Evolutionary conservation across 306 rosid species (phyloP).

Genomic region (Oxytropis ochrocephala): DNA sequence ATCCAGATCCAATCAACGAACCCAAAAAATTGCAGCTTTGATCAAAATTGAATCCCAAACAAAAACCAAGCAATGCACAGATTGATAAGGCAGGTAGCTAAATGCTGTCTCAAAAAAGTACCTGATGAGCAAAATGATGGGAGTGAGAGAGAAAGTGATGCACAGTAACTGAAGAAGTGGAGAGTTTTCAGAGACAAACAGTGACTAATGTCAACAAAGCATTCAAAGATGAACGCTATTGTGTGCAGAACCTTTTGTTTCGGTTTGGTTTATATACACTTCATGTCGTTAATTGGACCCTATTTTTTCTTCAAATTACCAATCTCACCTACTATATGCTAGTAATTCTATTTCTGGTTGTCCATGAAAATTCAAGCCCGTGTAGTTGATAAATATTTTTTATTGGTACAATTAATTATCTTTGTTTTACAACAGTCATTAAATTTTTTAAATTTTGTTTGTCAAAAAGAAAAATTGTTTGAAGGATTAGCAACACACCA

Average conservation of each 20-base stretch:
- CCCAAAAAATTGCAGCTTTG: not conserved
- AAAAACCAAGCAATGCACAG: slow-evolving; percentile 30
- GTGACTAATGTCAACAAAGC: not conserved
- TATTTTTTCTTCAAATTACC: slow-evolving; percentile 12
- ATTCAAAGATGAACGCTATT: not conserved
- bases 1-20: slow-evolving; percentile 34
- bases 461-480: too few relatives aligned
- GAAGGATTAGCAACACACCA: too few relatives aligned
- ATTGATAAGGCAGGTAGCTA: not conserved
- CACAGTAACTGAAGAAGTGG: not conserved
- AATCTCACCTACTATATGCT: too few relatives aligned
- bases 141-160: not conserved
- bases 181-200: not conserved
- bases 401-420: too few relatives aligned
- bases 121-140: slow-evolving; percentile 25
- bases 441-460: too few relatives aligned
- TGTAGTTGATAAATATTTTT: too few relatives aligned
- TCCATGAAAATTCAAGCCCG: too few relatives aligned
- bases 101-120: slow-evolving; percentile 24
- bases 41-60: slow-evolving; percentile 12
- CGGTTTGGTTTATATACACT: slow-evolving; percentile 4
- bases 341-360: too few relatives aligned
- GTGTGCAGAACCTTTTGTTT: not conserved
- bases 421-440: too few relatives aligned
- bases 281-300: slow-evolving; percentile 13